A percentile compares a stretch with the other conserved stretches of the same genome.
Conservation (phyloP, 208 protist genomes). For the Spongospora subterranea region DNA sequence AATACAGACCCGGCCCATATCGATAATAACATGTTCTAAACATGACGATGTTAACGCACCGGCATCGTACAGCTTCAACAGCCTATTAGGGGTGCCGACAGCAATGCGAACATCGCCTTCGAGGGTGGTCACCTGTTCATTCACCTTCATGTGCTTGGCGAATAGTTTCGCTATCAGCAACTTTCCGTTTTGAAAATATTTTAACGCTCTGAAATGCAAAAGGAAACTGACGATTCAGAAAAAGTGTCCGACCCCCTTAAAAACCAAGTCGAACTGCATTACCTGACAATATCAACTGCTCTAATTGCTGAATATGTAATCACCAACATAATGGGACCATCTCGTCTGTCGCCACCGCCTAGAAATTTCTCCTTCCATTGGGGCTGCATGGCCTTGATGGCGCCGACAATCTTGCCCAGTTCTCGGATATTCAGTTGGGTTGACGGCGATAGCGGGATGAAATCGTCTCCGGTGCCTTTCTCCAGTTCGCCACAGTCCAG, state of each 20-base stretch:
- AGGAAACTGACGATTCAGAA: too few species aligned
- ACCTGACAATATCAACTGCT: constrained; percentile 38
- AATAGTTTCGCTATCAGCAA: constrained; percentile 22
- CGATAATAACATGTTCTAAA: constrained; percentile 56
- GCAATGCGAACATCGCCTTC: constrained; percentile 42
- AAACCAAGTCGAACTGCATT: too few species aligned
- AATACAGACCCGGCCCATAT: constrained; percentile 30
- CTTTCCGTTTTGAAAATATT: neutral
- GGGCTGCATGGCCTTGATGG: constrained; percentile 27
- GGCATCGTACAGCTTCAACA: constrained; percentile 36
- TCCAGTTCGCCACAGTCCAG: neutral
- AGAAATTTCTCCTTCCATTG: constrained; percentile 21
- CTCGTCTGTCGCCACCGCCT: neutral
- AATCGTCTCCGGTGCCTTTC: neutral
- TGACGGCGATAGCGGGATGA: neutral
- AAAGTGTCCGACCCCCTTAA: too few species aligned
- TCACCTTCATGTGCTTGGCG: constrained; percentile 37
- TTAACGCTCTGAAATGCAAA: neutral
- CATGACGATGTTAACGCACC: neutral
- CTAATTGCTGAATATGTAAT: neutral
- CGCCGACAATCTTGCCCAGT: too few species aligned
- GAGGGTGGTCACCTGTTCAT: constrained; percentile 5
- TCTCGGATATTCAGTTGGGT: neutral
- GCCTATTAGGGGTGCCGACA: constrained; percentile 32
- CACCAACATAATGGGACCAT: neutral